phyloP scores from a whole-genome alignment of 169 alveolate species.

The Cyclospora cayetanensis region DNA sequence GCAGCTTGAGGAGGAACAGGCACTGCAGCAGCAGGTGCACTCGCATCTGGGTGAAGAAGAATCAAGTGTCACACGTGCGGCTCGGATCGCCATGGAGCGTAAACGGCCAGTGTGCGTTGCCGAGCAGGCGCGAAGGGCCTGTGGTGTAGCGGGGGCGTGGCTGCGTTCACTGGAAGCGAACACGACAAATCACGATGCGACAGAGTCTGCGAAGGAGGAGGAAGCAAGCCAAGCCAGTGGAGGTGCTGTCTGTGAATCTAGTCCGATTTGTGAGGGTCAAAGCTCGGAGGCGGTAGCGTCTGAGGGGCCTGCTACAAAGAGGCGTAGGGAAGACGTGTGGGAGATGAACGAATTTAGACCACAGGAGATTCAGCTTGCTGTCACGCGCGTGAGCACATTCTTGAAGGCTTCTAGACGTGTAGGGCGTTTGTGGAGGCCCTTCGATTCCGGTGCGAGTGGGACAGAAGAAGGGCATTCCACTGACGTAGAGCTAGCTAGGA shows the following conservation, averaged over 20 bases:
- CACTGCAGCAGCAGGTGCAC: conserved; percentile 20
- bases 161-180: conserved; percentile 23
- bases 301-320: neutral
- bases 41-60: neutral
- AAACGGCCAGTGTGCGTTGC: conserved; percentile 48
- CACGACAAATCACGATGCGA: too few relatives aligned
- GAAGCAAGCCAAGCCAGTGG: neutral
- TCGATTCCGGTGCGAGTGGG: neutral
- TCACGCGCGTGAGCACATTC: conserved; percentile 46
- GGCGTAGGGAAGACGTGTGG: conserved; percentile 57
- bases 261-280: too few relatives aligned
- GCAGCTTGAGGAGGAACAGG: conserved; percentile 46
- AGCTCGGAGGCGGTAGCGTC: neutral
- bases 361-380: conserved; percentile 49
- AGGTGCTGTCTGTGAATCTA: conserved; percentile 14
- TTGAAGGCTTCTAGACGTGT: conserved; percentile 56
- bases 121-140: conserved; percentile 61
- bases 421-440: conserved; percentile 33
- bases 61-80: neutral
- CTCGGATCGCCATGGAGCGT: neutral
- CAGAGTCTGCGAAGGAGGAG: neutral
- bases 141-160: conserved; percentile 68
- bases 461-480: neutral
- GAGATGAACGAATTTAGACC: conserved; percentile 61
- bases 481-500: neutral